Evolutionary conservation across 1,139 yeast genomes (phyloP), one percentile per base, ranked within the genome.

Genomic region (Barnettozyma hawaiiensis): DNA sequence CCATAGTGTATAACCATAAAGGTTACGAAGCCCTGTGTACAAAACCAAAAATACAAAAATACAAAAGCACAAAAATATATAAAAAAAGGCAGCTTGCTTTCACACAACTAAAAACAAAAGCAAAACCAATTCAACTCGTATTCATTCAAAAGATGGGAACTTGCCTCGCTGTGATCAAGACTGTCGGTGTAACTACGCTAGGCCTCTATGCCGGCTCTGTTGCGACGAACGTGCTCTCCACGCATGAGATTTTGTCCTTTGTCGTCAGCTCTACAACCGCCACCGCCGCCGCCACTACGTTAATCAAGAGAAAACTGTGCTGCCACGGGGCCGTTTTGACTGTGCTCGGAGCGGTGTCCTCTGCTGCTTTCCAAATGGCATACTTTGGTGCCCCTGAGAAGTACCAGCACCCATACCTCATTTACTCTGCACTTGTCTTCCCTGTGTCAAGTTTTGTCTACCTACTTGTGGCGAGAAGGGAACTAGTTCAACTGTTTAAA

Each of bases 181-280:
- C 61, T 22, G 69, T 85, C 49, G 96, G 96, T 51, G 78, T 87
- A 50, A 81, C 95, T 35, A 80, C 95, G 41, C 81, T 89, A 83
- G 90, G 96, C 66, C 76, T 89, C 50, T 96, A 95, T 62, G 84
- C 96, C 31, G 97, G 97, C 56, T 79, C 85, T 78, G 92, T 95
- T 52, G 85, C 95, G 43, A 92, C 95, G 36, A 75, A 86, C 35
- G 65, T 85, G 43, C 66, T 85, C 49, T 49, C 58, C 14, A 60
- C 58, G 15, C 43, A 50, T 35, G 59, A 58, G 11, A 54, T 60
- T 5, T 42, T 61, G 5, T 45, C 49, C 7, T 49, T 52, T 21
- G 55, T 56, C 18, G 36, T 31, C 6, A 22, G 29, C 12, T 10
- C 35, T 5, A 38, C 37, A 10, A 14, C 47, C 26, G 40, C 47